Percentiles rank a stretch among this genome's conserved stretches.
Conservation (phyloP, 805 yeast species). For the Saccharomycopsis fibuligera region DNA sequence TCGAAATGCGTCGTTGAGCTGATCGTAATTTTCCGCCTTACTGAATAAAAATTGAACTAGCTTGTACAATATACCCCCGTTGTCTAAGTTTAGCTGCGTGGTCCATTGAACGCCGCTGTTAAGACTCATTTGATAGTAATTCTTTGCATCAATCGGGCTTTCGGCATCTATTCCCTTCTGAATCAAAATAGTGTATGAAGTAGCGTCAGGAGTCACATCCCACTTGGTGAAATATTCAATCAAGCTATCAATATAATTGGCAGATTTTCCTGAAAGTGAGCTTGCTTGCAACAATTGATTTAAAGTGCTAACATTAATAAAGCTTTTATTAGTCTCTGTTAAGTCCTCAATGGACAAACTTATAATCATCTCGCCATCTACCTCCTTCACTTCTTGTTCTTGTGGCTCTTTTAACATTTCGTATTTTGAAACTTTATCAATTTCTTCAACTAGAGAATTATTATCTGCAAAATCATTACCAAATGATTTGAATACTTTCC, state of each 20-base stretch:
- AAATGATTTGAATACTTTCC: slow-evolving; percentile 15
- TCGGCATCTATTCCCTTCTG: slow-evolving; percentile 27
- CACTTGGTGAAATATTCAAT: slow-evolving; percentile 28
- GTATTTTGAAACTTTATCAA: neutral
- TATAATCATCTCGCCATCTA: slow-evolving; percentile 1
- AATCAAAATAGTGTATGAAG: slow-evolving; percentile 32
- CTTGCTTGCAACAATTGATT: slow-evolving; percentile 9
- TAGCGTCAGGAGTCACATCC: slow-evolving; percentile 31
- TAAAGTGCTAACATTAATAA: slow-evolving; percentile 12
- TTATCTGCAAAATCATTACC: slow-evolving; percentile 1
- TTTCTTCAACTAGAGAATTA: slow-evolving; percentile 1
- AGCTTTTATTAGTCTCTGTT: slow-evolving; percentile 3
- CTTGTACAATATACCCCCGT: slow-evolving; percentile 23
- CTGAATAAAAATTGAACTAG: slow-evolving; percentile 22
- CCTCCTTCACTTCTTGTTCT: neutral
- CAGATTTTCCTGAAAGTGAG: slow-evolving; percentile 9
- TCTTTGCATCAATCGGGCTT: slow-evolving; percentile 28
- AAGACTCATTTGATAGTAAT: slow-evolving; percentile 31
- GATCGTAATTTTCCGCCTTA: neutral
- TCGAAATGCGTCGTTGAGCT: slow-evolving; percentile 5
- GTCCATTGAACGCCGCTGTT: slow-evolving; percentile 38
- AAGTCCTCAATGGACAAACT: neutral
- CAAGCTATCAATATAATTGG: slow-evolving; percentile 16
- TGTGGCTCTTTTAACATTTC: neutral
- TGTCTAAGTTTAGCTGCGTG: slow-evolving; percentile 11